These are phyloP conservation scores for Lactarius sanguifluus DNA, from an alignment of 768 basidiomycete genomes.

Conservation along the genomic window DNA sequence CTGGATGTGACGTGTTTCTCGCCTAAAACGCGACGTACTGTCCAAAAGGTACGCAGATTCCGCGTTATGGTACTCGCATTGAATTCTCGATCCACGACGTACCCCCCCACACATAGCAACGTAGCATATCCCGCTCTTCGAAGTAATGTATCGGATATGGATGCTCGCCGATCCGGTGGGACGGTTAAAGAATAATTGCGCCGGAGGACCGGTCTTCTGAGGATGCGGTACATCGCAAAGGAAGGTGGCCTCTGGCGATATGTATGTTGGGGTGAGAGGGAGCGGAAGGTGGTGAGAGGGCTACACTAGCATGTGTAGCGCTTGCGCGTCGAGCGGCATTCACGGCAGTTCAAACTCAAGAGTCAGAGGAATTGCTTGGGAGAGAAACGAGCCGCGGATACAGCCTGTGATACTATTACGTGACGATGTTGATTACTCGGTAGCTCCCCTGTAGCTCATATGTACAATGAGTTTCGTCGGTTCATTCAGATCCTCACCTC, in stretches of 20 bases:
- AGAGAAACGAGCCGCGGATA: not conserved
- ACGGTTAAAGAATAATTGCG: not conserved
- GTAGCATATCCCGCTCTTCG: slow-evolving; percentile 34
- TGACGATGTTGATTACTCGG: too few species aligned
- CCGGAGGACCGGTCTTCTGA: not conserved
- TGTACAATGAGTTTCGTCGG: too few species aligned
- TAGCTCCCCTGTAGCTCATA: too few species aligned
- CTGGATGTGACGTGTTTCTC: not conserved
- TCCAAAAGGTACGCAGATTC: slow-evolving; percentile 50
- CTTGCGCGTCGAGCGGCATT: slow-evolving; percentile 3
- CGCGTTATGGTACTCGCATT: slow-evolving; percentile 50
- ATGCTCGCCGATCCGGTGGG: not conserved
- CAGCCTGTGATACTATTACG: not conserved
- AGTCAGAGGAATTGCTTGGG: not conserved
- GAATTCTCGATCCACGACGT: slow-evolving; percentile 43
- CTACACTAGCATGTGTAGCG: not conserved
- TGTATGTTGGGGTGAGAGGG: not conserved
- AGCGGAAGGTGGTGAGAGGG: not conserved
- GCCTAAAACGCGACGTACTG: slow-evolving; percentile 39
- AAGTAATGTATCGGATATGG: slow-evolving; percentile 21
- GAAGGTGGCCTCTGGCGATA: not conserved
- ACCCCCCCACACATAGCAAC: slow-evolving; percentile 37
- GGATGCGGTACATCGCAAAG: not conserved
- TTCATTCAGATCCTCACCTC: too few species aligned
- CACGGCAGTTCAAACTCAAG: not conserved